These are phyloP conservation scores for Fraxinus americana DNA, from an alignment of 257 asterid genomes.

Conservation along the genomic window DNA sequence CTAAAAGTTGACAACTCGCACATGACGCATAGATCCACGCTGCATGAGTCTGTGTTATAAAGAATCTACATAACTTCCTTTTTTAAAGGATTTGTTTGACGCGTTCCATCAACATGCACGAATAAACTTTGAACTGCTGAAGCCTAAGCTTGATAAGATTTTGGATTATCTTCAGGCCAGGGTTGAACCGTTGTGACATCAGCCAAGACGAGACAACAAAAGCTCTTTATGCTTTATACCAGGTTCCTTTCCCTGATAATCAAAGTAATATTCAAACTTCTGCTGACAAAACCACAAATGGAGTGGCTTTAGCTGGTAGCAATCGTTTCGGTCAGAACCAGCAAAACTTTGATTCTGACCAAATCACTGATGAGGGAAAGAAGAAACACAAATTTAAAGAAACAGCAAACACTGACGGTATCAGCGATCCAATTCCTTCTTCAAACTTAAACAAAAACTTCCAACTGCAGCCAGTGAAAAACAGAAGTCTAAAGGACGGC, in stretches of 20 bases:
- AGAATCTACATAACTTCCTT: background rate
- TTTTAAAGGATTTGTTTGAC: background rate
- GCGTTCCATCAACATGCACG: background rate
- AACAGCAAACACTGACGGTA: conserved; percentile 32
- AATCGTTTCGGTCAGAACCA: conserved; percentile 32
- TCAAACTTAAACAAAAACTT: conserved; percentile 34
- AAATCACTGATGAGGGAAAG: conserved; percentile 37
- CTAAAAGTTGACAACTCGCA: background rate
- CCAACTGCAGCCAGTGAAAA: conserved; percentile 41
- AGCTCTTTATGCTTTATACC: conserved; percentile 55
- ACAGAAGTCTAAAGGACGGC: conserved; percentile 47
- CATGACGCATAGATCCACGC: background rate
- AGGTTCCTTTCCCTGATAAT: conserved; percentile 49
- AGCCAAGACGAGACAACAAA: conserved; percentile 72
- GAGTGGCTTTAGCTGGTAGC: conserved; percentile 43
- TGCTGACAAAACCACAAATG: conserved; percentile 40
- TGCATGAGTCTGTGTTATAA: background rate
- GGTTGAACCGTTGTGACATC: conserved; percentile 76
- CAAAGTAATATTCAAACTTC: conserved; percentile 42
- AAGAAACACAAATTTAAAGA: conserved; percentile 60
- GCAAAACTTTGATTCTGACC: conserved; percentile 33
- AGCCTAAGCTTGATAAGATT: conserved; percentile 23
- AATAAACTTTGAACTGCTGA: conserved; percentile 10
- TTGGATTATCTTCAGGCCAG: conserved; percentile 66
- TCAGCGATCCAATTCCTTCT: conserved; percentile 28